A percentile compares a stretch with the other conserved stretches of the same genome.
phyloP scores from a whole-genome alignment of 1,284 basidiomycete genomes.

The Wolfiporia cocos region DNA sequence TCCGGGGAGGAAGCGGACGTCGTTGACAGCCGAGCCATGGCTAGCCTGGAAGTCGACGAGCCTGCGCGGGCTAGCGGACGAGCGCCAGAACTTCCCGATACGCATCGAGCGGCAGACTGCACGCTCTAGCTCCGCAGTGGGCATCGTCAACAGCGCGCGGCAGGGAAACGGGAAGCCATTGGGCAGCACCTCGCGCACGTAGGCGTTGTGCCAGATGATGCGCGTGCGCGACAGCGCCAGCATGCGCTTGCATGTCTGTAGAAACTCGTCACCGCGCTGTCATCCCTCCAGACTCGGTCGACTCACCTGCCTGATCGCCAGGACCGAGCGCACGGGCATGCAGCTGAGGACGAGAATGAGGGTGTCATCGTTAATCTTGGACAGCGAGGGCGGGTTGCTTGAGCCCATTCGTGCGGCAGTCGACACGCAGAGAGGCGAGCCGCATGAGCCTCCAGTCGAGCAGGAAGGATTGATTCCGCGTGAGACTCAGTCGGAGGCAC shows the following conservation, averaged over 20 bases:
- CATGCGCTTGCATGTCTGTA: slow-evolving; percentile 45
- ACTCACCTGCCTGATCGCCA: slow-evolving; percentile 41
- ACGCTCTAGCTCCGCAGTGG: slow-evolving; percentile 34
- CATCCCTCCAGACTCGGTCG: no score
- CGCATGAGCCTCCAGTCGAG: no score
- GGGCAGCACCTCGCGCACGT: slow-evolving; percentile 33
- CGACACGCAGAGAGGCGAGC: no score
- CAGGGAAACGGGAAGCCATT: slow-evolving; percentile 42
- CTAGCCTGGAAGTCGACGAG: slow-evolving; percentile 20
- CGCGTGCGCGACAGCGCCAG: slow-evolving; percentile 35
- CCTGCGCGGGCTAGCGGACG: slow-evolving; percentile 17
- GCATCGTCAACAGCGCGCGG: slow-evolving; percentile 21
- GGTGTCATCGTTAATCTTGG: slow-evolving; percentile 37
- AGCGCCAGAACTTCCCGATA: slow-evolving; percentile 43
- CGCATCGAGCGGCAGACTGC: slow-evolving; percentile 35
- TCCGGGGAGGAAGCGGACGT: slow-evolving; percentile 46
- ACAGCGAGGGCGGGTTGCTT: neutral
- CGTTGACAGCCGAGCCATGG: slow-evolving; percentile 37
- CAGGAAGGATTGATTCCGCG: no score
- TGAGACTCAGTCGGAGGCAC: no score
- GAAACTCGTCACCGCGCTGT: no score
- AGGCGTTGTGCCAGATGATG: slow-evolving; percentile 51
- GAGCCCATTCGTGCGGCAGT: no score
- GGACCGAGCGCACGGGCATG: slow-evolving; percentile 40
- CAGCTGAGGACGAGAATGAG: slow-evolving; percentile 41